Evolutionary conservation across 2,329 filamentous ascomycete genomes (phyloP).

Genomic region (Didymella pinodella): DNA sequence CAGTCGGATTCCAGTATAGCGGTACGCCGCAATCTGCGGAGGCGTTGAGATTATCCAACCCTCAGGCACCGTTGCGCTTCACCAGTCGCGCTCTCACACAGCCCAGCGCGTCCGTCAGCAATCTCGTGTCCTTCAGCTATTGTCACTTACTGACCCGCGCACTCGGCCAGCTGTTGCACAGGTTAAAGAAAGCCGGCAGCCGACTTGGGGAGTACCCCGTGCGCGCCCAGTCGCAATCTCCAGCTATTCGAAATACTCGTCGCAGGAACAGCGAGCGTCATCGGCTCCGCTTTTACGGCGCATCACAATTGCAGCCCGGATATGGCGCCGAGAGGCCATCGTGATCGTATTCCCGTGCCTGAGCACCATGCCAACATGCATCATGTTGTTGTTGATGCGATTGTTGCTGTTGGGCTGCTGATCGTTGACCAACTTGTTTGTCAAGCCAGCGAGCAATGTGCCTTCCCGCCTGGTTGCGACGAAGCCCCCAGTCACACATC

Average conservation of each 20-base stretch:
- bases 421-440: conserved; percentile 5
- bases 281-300: conserved; percentile 20
- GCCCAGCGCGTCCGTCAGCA: conserved; percentile 8
- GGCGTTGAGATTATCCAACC: conserved; percentile 23
- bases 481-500: conserved; percentile 4
- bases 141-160: conserved; percentile 1
- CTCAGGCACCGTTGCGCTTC: conserved; percentile 21
- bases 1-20: conserved; percentile 25
- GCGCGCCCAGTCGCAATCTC: conserved; percentile 22
- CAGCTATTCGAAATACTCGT: conserved; percentile 9
- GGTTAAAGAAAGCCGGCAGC: conserved; percentile 8
- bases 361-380: conserved; percentile 17
- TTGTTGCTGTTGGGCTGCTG: conserved; percentile 9
- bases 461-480: conserved; percentile 6
- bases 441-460: conserved; percentile 8
- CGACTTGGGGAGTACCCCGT: conserved; percentile 18
- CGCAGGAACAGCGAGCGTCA: conserved; percentile 12
- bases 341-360: conserved; percentile 12
- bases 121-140: neutral
- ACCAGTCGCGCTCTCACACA: conserved; percentile 15
- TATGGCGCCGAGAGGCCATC: conserved; percentile 17
- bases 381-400: conserved; percentile 10
- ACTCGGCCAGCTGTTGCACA: conserved; percentile 10
- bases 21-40: conserved; percentile 25
- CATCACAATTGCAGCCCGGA: conserved; percentile 20